These are phyloP conservation scores for Musa beccarii DNA, from an alignment of 176 grass and related monocot species.

Conservation along the genomic window DNA sequence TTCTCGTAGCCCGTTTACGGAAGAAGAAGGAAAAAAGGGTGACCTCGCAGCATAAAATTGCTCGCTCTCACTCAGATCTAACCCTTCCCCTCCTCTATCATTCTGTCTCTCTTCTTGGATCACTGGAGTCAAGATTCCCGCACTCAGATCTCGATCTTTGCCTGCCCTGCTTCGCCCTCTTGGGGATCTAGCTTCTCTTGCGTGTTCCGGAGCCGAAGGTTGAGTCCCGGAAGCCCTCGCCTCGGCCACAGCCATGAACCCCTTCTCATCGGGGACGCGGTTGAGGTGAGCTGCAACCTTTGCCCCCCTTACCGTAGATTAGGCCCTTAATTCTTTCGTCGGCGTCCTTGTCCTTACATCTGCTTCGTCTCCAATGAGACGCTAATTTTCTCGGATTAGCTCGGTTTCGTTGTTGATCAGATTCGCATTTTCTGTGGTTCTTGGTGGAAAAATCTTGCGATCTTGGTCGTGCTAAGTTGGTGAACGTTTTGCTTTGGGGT, in stretches of 20 bases:
- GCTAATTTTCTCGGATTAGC: neutral
- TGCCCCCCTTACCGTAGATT: neutral
- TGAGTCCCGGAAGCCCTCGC: slow-evolving; percentile 26
- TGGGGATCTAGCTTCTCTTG: neutral
- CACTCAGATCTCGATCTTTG: slow-evolving; percentile 1
- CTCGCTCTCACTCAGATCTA: neutral
- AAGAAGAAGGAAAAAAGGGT: neutral
- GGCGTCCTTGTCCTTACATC: neutral
- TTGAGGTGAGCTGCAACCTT: slow-evolving; percentile 56
- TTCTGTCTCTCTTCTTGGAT: neutral
- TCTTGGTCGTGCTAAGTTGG: neutral
- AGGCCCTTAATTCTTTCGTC: no score
- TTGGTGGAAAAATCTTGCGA: neutral
- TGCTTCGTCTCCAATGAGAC: neutral
- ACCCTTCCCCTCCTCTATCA: neutral
- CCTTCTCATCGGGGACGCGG: slow-evolving; percentile 94
- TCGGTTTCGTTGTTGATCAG: neutral
- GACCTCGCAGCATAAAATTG: neutral
- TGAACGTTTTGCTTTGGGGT: neutral
- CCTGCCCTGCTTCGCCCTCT: neutral
- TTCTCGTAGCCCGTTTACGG: no score
- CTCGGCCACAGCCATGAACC: slow-evolving; percentile 76
- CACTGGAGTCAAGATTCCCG: neutral
- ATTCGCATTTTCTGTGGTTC: neutral
- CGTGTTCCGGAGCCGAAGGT: neutral